These are phyloP conservation scores for Aspergillus udagawae DNA, from an alignment of 2,329 filamentous ascomycete species.

Conservation along the genomic window DNA sequence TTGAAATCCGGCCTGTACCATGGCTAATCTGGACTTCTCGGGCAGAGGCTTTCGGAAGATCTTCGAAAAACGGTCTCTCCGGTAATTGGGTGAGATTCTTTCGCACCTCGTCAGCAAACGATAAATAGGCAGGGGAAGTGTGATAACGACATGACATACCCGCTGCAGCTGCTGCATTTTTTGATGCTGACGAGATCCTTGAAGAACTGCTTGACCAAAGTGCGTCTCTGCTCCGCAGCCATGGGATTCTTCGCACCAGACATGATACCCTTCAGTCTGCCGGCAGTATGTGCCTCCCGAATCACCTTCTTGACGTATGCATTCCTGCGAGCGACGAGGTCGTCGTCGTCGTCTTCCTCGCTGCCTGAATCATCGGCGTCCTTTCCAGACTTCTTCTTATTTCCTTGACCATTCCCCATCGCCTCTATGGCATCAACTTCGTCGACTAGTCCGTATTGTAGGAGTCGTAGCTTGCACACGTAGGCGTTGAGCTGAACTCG, in stretches of 20 bases:
- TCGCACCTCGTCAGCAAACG: constrained; percentile 16
- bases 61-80: constrained; percentile 88
- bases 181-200: constrained; percentile 65
- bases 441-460: constrained; percentile 76
- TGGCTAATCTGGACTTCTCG: constrained; percentile 70
- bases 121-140: constrained; percentile 1
- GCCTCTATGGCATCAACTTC: constrained; percentile 60
- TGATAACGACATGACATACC: constrained; percentile 32
- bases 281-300: constrained; percentile 52
- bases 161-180: constrained; percentile 64
- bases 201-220: constrained; percentile 77
- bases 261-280: constrained; percentile 39
- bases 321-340: constrained; percentile 54
- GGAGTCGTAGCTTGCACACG: constrained; percentile 75
- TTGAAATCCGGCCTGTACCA: constrained; percentile 66
- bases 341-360: constrained; percentile 52
- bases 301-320: constrained; percentile 72
- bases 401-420: constrained; percentile 41
- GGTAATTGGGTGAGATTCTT: constrained; percentile 74
- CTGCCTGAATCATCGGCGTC: constrained; percentile 61
- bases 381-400: constrained; percentile 40
- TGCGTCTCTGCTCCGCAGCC: constrained; percentile 69
- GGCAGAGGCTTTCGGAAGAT: constrained; percentile 82
- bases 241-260: constrained; percentile 73
- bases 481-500: constrained; percentile 73